A percentile compares a stretch with the other conserved stretches of the same genome.
Evolutionary conservation across 345 rosid genomes (phyloP).

Genomic region (Brassica nigra): DNA sequence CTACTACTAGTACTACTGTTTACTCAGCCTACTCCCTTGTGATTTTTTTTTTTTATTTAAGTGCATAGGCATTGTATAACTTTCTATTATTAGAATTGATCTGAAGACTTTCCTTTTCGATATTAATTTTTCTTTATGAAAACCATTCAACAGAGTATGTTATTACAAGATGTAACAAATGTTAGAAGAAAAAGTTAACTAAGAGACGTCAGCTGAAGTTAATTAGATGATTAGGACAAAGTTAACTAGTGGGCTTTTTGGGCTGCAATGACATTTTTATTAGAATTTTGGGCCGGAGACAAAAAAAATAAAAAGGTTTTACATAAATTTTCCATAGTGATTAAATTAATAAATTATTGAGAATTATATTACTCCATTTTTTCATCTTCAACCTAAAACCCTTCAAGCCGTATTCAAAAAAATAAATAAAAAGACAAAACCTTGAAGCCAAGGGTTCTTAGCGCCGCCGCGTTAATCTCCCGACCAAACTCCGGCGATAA

Average conservation of each 20-base stretch:
- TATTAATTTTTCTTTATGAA: neutral
- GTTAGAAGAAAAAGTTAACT: neutral
- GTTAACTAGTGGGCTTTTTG: neutral
- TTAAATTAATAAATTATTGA: neutral
- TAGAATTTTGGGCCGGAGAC: neutral
- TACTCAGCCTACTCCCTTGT: conserved; percentile 14
- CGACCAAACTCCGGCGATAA: conserved; percentile 27
- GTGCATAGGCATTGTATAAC: conserved; percentile 34
- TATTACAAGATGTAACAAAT: neutral
- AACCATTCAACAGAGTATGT: neutral
- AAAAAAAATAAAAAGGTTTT: neutral
- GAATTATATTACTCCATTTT: neutral
- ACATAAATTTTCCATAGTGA: neutral
- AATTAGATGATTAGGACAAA: neutral
- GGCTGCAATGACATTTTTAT: neutral
- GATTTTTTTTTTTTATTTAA: neutral
- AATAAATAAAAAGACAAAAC: neutral
- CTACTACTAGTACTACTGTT: neutral
- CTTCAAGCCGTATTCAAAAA: conserved; percentile 2
- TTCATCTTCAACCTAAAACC: conserved; percentile 20
- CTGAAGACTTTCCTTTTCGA: neutral
- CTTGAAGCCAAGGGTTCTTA: neutral
- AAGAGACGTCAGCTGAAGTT: neutral
- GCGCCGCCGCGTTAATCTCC: conserved; percentile 27
- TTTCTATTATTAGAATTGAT: conserved; percentile 20